phyloP scores from a whole-genome alignment of 805 yeast species.

The Starmerella cellae region DNA sequence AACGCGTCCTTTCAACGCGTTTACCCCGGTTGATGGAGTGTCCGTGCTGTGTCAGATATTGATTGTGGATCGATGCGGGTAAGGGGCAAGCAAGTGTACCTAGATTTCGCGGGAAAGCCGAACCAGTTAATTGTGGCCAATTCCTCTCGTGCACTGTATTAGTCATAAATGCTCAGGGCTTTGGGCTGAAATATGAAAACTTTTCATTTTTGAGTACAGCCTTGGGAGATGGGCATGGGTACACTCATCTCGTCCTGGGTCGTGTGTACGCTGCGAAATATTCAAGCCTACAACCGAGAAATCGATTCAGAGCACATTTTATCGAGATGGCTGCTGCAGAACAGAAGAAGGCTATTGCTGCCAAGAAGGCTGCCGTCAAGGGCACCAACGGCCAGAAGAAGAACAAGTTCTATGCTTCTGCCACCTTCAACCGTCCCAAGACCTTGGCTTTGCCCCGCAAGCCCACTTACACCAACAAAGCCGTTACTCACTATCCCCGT shows the following conservation, averaged over 20 bases:
- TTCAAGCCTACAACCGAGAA: constrained; percentile 5
- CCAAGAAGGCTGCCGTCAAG: constrained; percentile 97
- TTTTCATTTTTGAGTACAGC: constrained; percentile 1
- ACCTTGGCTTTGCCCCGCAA: constrained; percentile 85
- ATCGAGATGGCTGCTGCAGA: constrained; percentile 23
- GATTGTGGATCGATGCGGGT: too few relatives aligned
- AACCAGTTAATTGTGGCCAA: too few relatives aligned
- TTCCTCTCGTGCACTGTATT: too few relatives aligned
- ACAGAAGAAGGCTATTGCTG: constrained; percentile 76
- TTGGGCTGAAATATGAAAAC: constrained; percentile 3
- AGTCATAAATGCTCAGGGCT: constrained; percentile 2
- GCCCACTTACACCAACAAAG: constrained; percentile 90
- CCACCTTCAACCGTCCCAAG: constrained; percentile 96
- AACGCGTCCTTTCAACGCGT: too few relatives aligned
- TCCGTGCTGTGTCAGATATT: too few relatives aligned
- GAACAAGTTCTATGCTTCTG: constrained; percentile 82
- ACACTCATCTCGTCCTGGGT: background rate
- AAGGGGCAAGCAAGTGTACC: too few relatives aligned
- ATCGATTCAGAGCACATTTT: constrained; percentile 3
- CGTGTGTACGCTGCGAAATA: constrained; percentile 5
- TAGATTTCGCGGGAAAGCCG: too few relatives aligned
- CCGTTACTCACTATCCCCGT: constrained; percentile 96
- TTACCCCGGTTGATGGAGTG: too few relatives aligned
- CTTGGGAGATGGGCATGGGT: constrained; percentile 7
- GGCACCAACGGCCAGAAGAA: constrained; percentile 89